Percentiles rank a stretch among this genome's conserved stretches.
Conservation (phyloP, 2,329 filamentous ascomycete species). For the Incumbomyces lentus region DNA sequence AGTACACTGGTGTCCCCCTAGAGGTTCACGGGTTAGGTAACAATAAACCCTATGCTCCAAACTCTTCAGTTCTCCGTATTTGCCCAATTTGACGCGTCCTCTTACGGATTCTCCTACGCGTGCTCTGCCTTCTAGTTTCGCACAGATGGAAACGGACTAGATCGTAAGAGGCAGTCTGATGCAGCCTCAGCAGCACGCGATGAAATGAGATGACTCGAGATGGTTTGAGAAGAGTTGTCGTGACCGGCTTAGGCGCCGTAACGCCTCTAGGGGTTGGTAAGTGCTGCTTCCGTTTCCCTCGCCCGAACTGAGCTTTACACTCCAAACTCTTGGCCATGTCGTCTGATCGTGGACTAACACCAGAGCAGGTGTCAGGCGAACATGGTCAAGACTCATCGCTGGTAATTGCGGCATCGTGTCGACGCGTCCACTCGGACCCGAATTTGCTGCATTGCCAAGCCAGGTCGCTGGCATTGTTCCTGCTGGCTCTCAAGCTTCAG, state of each 20-base stretch:
- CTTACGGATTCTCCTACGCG: neutral
- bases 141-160: neutral
- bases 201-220: slow-evolving; percentile 7
- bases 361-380: slow-evolving; percentile 51
- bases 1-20: too few relatives aligned
- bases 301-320: slow-evolving; percentile 2
- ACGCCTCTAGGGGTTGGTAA: slow-evolving; percentile 71
- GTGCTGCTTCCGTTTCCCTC: slow-evolving; percentile 14
- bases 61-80: too few relatives aligned
- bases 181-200: neutral
- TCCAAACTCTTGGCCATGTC: neutral
- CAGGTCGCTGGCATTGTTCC: slow-evolving; percentile 79
- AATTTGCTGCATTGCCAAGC: slow-evolving; percentile 67
- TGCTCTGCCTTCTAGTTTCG: neutral
- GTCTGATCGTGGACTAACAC: neutral
- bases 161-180: neutral
- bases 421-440: slow-evolving; percentile 50
- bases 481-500: slow-evolving; percentile 35
- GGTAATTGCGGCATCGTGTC: slow-evolving; percentile 73
- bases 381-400: slow-evolving; percentile 72
- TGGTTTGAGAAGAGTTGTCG: slow-evolving; percentile 56
- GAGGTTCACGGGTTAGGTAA: too few relatives aligned
- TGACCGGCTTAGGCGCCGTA: slow-evolving; percentile 72
- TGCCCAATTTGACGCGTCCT: neutral
- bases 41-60: too few relatives aligned